Evolutionary conservation across 768 basidiomycete genomes (phyloP).

Genomic region (Auricularia heimuer): DNA sequence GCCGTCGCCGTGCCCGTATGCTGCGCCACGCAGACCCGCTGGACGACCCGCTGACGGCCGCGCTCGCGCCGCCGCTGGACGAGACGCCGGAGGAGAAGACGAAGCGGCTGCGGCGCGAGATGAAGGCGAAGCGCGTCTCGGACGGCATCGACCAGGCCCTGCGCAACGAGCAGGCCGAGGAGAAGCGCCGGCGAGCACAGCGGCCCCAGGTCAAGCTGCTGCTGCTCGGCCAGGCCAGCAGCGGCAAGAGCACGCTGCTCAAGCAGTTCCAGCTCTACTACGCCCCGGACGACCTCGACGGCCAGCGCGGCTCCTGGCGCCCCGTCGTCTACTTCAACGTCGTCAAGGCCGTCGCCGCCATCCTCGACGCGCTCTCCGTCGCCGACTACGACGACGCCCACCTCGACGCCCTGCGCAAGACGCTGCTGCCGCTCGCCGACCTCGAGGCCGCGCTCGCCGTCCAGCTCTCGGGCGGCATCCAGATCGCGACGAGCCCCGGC

Average conservation of each 20-base stretch:
- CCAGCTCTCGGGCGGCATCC: constrained; percentile 56
- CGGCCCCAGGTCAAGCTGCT: constrained; percentile 29
- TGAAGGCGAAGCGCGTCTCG: constrained; percentile 4
- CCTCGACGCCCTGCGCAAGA: constrained; percentile 31
- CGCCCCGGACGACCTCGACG: constrained; percentile 57
- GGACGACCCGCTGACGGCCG: constrained; percentile 7
- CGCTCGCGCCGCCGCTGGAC: constrained; percentile 3
- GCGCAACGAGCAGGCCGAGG: constrained; percentile 8
- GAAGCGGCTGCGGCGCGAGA: constrained; percentile 2
- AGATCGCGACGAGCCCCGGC: constrained; percentile 33
- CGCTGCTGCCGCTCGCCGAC: constrained; percentile 53
- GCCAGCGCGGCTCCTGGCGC: constrained; percentile 65
- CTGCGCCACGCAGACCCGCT: neutral
- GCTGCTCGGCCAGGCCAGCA: constrained; percentile 17
- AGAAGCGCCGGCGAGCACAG: constrained; percentile 5
- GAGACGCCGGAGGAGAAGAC: constrained; percentile 5
- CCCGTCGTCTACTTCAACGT: constrained; percentile 79
- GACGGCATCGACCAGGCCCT: constrained; percentile 4
- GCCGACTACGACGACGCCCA: neutral
- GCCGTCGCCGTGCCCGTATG: neutral
- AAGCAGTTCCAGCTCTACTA: constrained; percentile 81
- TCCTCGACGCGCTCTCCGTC: constrained; percentile 59
- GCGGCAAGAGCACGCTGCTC: constrained; percentile 63
- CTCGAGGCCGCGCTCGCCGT: constrained; percentile 59
- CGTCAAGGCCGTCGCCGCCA: constrained; percentile 66